These are phyloP conservation scores for Cercospora zeae-maydis DNA, from an alignment of 2,329 filamentous ascomycete genomes.

Conservation along the genomic window DNA sequence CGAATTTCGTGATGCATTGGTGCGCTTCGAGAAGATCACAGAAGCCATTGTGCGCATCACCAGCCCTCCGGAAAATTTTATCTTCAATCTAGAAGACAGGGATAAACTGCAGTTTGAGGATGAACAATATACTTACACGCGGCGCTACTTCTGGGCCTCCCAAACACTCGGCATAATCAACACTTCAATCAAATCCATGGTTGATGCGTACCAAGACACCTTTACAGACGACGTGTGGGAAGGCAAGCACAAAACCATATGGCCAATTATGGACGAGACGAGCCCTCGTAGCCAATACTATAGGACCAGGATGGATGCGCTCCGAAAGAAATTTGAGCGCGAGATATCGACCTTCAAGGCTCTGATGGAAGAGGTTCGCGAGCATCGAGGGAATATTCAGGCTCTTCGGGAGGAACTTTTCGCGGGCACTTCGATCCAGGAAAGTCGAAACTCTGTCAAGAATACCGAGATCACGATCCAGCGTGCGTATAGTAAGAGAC, in stretches of 20 bases:
- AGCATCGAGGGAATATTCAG: slow-evolving; percentile 53
- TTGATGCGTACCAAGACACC: slow-evolving; percentile 54
- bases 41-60: slow-evolving; percentile 57
- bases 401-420: slow-evolving; percentile 61
- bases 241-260: slow-evolving; percentile 53
- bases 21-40: slow-evolving; percentile 56
- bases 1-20: slow-evolving; percentile 60
- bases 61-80: slow-evolving; percentile 57
- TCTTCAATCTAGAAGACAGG: slow-evolving; percentile 55
- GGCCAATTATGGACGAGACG: slow-evolving; percentile 51
- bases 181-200: slow-evolving; percentile 57
- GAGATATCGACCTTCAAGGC: slow-evolving; percentile 50
- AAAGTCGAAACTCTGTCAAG: slow-evolving; percentile 59
- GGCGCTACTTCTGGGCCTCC: slow-evolving; percentile 61
- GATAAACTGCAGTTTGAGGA: slow-evolving; percentile 61
- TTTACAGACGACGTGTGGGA: slow-evolving; percentile 60
- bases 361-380: slow-evolving; percentile 52
- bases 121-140: slow-evolving; percentile 57
- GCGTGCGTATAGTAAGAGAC: slow-evolving; percentile 26
- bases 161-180: slow-evolving; percentile 60
- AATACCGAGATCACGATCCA: slow-evolving; percentile 50
- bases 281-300: slow-evolving; percentile 49
- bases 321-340: slow-evolving; percentile 51
- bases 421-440: slow-evolving; percentile 60
- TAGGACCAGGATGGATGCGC: slow-evolving; percentile 46